Evolutionary conservation across 2,329 filamentous ascomycete species (phyloP), one percentile per base, ranked within the genome.

Genomic region (Phaeosphaeriaceae sp.): DNA sequence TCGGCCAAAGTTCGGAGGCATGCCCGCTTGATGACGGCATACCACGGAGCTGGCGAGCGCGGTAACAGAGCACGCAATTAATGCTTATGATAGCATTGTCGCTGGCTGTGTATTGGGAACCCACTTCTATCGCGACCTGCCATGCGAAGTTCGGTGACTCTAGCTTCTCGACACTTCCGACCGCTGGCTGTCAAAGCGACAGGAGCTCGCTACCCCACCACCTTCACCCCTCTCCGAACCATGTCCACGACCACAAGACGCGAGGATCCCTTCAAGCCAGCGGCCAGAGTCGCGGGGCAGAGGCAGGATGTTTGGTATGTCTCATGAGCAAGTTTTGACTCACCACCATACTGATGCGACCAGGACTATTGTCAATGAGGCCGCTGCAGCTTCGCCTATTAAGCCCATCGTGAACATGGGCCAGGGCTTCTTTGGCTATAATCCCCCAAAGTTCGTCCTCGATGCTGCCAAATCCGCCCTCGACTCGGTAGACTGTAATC

Each of bases 401-500:
- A 84, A 88, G 75, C 87, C 87, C 51, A 88, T 89, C 59, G 85
- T 89, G 60, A 89, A 89, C 76, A 89, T 89, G 86, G 88, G 88
- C 51, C 88, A 89, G 77, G 87, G 87, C 54, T 92, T 92, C 83
- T 93, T 92, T 68, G 94, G 94, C 57, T 98, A 98, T 79, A 98
- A 98, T 75, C 94, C 94, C 56, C 94, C 94, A 7, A 79, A 89
- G 36, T 98, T 97, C 78, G 92, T 97, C 64, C 83, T 97, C 64
- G 86, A 97, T 69, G 95, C 95, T 44, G 95, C 95, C 51, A 98
- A 97, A 79, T 83, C 89, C 41, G 93, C 94, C 41, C 85, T 99
- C 51, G 90, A 97, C 73, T 86, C 88, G 51, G 94, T 99, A 21
- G 95, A 98, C 67, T 97, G 94, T 85, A 99, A 99, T 79, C 95